A percentile compares a stretch with the other conserved stretches of the same genome.
phyloP scores from a whole-genome alignment of 2,329 filamentous ascomycete species.

The Microascus cirrosus region DNA sequence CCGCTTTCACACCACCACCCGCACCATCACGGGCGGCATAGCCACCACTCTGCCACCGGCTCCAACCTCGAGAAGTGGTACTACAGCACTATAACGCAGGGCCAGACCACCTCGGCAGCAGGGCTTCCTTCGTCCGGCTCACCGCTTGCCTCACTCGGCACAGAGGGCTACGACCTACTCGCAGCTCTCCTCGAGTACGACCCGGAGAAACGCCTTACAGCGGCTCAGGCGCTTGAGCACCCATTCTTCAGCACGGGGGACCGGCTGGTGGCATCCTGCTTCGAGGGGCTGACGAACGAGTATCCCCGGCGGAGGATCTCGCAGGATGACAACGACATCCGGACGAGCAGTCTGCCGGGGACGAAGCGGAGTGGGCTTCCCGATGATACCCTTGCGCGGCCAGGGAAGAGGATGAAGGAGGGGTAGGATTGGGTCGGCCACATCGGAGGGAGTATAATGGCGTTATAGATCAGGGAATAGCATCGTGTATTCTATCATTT shows the following conservation, averaged over 20 bases:
- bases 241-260: conserved; percentile 75
- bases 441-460: neutral
- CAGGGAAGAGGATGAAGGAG: conserved; percentile 53
- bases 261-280: conserved; percentile 70
- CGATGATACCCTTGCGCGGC: conserved; percentile 62
- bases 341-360: conserved; percentile 78
- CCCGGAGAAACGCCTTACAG: conserved; percentile 76
- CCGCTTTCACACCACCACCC: conserved; percentile 33
- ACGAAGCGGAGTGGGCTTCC: conserved; percentile 81
- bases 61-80: conserved; percentile 70
- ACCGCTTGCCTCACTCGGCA: conserved; percentile 49
- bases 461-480: neutral
- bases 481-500: too few relatives aligned
- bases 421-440: conserved; percentile 5
- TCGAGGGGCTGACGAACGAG: conserved; percentile 77
- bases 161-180: conserved; percentile 74
- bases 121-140: conserved; percentile 25
- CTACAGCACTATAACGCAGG: conserved; percentile 54
- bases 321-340: conserved; percentile 91
- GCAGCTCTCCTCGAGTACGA: conserved; percentile 84
- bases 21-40: conserved; percentile 29
- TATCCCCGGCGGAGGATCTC: conserved; percentile 87
- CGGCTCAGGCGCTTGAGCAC: conserved; percentile 78
- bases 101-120: conserved; percentile 34
- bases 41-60: conserved; percentile 15